Percentiles rank a stretch among this genome's conserved stretches.
Conservation (phyloP, 1,139 yeast species). For the Candida frijolesensis region DNA sequence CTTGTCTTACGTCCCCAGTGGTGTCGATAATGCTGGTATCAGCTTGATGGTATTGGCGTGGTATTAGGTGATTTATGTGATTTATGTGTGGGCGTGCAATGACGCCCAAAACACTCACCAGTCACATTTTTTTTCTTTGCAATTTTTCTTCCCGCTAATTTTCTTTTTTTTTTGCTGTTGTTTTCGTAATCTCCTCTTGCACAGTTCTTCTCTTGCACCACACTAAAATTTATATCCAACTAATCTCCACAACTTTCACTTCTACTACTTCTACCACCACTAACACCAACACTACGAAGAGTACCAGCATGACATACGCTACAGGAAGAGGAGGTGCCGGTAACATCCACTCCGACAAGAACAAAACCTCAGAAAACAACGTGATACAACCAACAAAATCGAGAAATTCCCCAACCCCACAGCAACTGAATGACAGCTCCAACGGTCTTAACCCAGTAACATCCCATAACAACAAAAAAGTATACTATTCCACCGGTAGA, state of each 20-base stretch:
- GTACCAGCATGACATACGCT: slow-evolving; percentile 13
- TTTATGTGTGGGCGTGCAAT: no score
- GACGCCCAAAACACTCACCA: not conserved
- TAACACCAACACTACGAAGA: no score
- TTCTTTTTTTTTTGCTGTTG: not conserved
- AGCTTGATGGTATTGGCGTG: no score
- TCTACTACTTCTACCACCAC: no score
- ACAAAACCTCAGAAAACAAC: slow-evolving; percentile 23
- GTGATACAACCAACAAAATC: slow-evolving; percentile 15
- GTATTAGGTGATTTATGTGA: no score
- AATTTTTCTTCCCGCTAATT: not conserved
- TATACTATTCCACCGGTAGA: slow-evolving; percentile 66
- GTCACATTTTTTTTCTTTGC: not conserved
- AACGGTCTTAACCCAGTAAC: slow-evolving; percentile 8
- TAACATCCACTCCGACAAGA: slow-evolving; percentile 29
- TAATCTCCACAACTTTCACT: not conserved
- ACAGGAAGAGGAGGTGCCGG: slow-evolving; percentile 46
- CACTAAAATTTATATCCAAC: not conserved
- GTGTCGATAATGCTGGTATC: no score
- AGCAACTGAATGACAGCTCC: slow-evolving; percentile 2
- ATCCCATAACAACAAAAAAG: slow-evolving; percentile 29
- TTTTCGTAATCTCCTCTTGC: not conserved
- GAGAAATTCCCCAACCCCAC: slow-evolving; percentile 7
- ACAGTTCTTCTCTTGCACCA: not conserved
- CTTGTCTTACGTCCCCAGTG: no score